phyloP scores from a whole-genome alignment of 1,139 yeast species.

The Suhomyces anneliseae region DNA sequence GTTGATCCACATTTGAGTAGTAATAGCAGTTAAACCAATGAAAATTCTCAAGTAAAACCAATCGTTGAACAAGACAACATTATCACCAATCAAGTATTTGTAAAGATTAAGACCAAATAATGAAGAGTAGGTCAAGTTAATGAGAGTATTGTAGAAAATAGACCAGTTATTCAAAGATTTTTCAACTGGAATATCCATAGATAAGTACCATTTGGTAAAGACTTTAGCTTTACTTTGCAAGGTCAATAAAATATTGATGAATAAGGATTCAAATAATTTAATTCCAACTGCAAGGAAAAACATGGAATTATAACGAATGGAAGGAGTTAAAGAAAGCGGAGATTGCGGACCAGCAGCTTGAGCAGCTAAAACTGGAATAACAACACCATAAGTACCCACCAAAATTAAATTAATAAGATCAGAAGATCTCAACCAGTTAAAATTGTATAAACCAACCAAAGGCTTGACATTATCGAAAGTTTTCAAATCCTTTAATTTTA shows the following conservation, averaged over 20 bases:
- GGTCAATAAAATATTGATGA: slow-evolving; percentile 54
- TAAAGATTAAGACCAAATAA: slow-evolving; percentile 44
- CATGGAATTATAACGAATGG: slow-evolving; percentile 20
- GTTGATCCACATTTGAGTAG: slow-evolving; percentile 73
- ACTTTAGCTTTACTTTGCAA: slow-evolving; percentile 63
- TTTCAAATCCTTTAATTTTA: slow-evolving; percentile 45
- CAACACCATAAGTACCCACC: slow-evolving; percentile 42
- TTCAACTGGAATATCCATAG: slow-evolving; percentile 65
- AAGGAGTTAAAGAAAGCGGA: slow-evolving; percentile 2
- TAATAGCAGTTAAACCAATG: slow-evolving; percentile 53
- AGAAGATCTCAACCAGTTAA: slow-evolving; percentile 63
- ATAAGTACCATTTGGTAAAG: slow-evolving; percentile 67
- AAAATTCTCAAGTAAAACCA: slow-evolving; percentile 60
- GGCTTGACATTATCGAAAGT: slow-evolving; percentile 51
- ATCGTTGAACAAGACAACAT: slow-evolving; percentile 28
- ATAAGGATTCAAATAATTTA: slow-evolving; percentile 53
- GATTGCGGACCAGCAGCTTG: slow-evolving; percentile 21
- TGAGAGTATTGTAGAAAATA: slow-evolving; percentile 59
- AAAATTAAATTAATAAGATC: slow-evolving; percentile 60
- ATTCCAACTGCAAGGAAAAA: slow-evolving; percentile 51
- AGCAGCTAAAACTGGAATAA: slow-evolving; percentile 45
- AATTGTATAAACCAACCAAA: slow-evolving; percentile 62
- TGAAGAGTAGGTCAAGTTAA: slow-evolving; percentile 47
- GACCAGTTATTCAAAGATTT: slow-evolving; percentile 81
- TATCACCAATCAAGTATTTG: slow-evolving; percentile 23